Evolutionary conservation across 2,329 filamentous ascomycete species (phyloP), one percentile per base, ranked within the genome.

Genomic region (Hawksworthiomyces lignivorus): DNA sequence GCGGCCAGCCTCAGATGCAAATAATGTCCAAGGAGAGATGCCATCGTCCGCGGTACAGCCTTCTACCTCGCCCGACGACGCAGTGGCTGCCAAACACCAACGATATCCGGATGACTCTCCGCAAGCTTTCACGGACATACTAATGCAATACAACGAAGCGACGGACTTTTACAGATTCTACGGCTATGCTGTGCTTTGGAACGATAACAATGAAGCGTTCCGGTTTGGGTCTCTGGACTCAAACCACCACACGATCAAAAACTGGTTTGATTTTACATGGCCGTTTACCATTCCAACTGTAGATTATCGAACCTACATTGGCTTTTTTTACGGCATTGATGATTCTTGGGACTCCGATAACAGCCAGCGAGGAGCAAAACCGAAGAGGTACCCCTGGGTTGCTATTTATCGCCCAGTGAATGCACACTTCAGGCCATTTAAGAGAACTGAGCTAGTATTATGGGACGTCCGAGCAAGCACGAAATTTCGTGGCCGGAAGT

Each of bases 301-400:
- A 2, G 18, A 7, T 8, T 51, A 54, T 18, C 65, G 65, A 30
- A 64, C 64, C 2, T 67, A 62, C 46, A 43, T 60, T 2, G 72
- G 68, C 0, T 51, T 77, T 6, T 78, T 77, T 50, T 74, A 73
- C 49, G 75, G 70, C 0, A 57, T 63, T 14, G 60, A 64, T 7
- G 62, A 57, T 11, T 52, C 56, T 1, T 67, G 63, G 62, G 55
- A 63, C 30, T 45, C 53, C 1, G 36, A 40, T 1, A 49, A 37
- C 8, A 50, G 47, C n/a, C 49, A 50, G 0, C 41, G 41, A 10
- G 47, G 50, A 1, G 33, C 43, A 3, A 48, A 50, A 14, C 53
- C 49, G 8, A 43, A 48, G 24, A 62, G 67, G 9, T 64, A 68
- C 33, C 70, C 75, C 1, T 80, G 74, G 73, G 48, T 77, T 26